These are phyloP conservation scores for Penicillium rolfsii DNA, from an alignment of 2,329 filamentous ascomycete species.

Conservation along the genomic window DNA sequence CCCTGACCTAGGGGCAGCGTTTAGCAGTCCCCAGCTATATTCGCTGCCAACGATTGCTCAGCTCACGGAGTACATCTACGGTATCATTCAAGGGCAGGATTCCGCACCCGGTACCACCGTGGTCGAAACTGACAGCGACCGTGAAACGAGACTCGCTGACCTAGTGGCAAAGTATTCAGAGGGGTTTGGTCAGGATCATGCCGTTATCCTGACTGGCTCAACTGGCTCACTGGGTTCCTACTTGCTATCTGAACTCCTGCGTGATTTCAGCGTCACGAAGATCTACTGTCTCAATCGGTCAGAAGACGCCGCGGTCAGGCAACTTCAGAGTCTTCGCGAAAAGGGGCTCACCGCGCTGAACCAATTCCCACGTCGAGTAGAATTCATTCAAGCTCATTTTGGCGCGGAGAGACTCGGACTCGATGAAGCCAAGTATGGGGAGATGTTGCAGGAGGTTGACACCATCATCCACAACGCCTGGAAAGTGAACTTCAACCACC, in stretches of 20 bases:
- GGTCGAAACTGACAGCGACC: constrained; percentile 14
- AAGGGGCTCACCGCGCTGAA: constrained; percentile 9
- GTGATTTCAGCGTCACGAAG: constrained; percentile 43
- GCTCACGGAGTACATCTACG: constrained; percentile 13
- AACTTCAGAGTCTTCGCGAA: constrained; percentile 7
- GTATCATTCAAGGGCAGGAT: constrained; percentile 12
- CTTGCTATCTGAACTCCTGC: constrained; percentile 47
- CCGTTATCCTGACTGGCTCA: constrained; percentile 51
- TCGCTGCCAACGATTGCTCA: constrained; percentile 17
- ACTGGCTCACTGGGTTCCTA: constrained; percentile 57
- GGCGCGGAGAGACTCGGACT: constrained; percentile 33
- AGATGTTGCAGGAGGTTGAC: constrained; percentile 30
- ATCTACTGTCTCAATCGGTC: constrained; percentile 55
- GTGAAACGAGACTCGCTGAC: constrained; percentile 14
- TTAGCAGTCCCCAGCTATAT: constrained; percentile 15
- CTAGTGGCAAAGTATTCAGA: constrained; percentile 9
- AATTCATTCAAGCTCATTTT: constrained; percentile 38
- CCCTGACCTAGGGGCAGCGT: constrained; percentile 7
- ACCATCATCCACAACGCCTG: constrained; percentile 45
- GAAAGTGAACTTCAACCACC: constrained; percentile 35
- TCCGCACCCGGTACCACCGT: neutral
- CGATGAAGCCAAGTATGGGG: constrained; percentile 22
- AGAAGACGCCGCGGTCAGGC: constrained; percentile 29
- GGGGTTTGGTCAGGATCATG: neutral
- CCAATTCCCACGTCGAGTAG: constrained; percentile 31